Evolutionary conservation across 352 stramenopile genomes (phyloP).

Genomic region (Aphanomyces cochlioides): DNA sequence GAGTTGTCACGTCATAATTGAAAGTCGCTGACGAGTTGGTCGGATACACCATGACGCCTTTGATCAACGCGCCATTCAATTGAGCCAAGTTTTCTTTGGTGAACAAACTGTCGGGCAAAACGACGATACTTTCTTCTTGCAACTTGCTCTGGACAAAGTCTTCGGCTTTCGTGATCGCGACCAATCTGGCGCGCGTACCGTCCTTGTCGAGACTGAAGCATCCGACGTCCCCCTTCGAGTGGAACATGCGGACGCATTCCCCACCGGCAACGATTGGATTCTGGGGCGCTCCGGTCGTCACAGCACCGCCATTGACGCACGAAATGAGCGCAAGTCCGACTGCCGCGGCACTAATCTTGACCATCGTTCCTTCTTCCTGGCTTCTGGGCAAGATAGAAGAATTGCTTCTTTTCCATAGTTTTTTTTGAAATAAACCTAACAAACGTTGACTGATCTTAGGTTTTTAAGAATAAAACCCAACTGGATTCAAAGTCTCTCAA

Average conservation of each 20-base stretch:
- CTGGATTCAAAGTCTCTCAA: no score
- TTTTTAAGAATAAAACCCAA: no score
- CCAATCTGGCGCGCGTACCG: slow-evolving; percentile 34
- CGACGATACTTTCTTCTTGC: slow-evolving; percentile 50
- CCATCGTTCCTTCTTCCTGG: background rate
- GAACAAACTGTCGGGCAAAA: slow-evolving; percentile 64
- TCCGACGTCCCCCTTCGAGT: slow-evolving; percentile 59
- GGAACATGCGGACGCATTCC: slow-evolving; percentile 76
- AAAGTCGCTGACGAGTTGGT: slow-evolving; percentile 6
- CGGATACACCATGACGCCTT: slow-evolving; percentile 58
- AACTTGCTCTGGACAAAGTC: background rate
- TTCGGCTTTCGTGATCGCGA: slow-evolving; percentile 7
- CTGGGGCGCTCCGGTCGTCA: slow-evolving; percentile 60
- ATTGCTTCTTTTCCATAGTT: no score
- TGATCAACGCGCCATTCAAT: slow-evolving; percentile 43
- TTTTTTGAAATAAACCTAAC: no score
- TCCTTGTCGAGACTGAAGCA: slow-evolving; percentile 51
- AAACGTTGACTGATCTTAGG: no score
- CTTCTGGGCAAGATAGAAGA: background rate
- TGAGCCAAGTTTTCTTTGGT: slow-evolving; percentile 30
- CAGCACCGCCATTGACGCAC: slow-evolving; percentile 31
- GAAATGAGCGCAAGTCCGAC: background rate
- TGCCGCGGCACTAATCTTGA: background rate
- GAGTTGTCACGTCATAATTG: slow-evolving; percentile 57
- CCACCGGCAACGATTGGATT: slow-evolving; percentile 58